Base-by-base conservation (phyloP, 371 early-diverging fungal genomes). In the Umbelopsis sp. region DNA sequence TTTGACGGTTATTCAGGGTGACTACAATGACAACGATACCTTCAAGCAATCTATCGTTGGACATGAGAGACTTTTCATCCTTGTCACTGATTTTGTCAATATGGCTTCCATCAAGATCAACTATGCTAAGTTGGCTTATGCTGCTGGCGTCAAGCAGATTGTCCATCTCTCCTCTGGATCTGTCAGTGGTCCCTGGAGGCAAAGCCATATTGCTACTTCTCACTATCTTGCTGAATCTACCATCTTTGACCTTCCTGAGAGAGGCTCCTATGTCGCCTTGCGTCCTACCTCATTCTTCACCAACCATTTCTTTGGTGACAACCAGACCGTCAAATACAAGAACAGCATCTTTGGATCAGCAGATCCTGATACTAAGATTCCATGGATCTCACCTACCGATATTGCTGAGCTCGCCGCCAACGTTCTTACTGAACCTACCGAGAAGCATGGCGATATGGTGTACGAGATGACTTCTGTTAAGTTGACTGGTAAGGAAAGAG, bases 231-330 rank as follows among this genome's bases (percentile, higher is more conserved):
- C 69, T 35, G 81, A 80, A 51, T 63, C 75, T 41, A 67, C 51
- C 3, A 77, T 80, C 20, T 68, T 64, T 62, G 69, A 70, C 7
- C 52, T 74, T 9, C 74, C 75, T 1, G 68, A 74, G 18, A 70
- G 76, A 35, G 73, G 70, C 9, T 4, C 24, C 16, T 69, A 68
- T 53, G 76, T 81, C 6, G 52, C 79, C 1, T 70, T 81, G 4
- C 76, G 81, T 24, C 81, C 81, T 2, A 66, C 67, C 44, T 48
- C 63, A 1, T 81, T 81, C 70, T 74, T 79, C 72, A 66, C 76
- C 18, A 80, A 80, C 52, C 16, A 66, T 11, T 25, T 70, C 20
- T 29, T 53, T 52, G 44, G 35, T 25, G 52, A 51, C 41, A 45
- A 63, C 5, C 0, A 32, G 24, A 14, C 63, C 6, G 45, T 51